phyloP scores from a whole-genome alignment of 306 rosid genomes.

The Dryas alaskensis region DNA sequence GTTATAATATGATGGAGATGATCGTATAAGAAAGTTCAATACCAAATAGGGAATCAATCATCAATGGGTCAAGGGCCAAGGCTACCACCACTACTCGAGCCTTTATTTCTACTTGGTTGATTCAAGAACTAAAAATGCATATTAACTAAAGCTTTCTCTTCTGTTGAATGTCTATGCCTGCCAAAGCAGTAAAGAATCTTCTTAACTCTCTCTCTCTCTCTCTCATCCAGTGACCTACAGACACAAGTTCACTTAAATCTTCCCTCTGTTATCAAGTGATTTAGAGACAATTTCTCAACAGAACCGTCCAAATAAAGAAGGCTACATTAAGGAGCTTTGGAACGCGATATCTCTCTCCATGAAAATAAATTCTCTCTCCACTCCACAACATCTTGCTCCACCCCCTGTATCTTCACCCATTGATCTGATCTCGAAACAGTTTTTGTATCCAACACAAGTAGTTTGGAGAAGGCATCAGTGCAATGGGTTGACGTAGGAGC shows the following conservation, averaged over 20 bases:
- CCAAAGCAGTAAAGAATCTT: neutral
- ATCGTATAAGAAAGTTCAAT: neutral
- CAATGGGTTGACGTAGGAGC: too few species aligned
- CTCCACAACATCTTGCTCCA: neutral
- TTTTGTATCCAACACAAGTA: neutral
- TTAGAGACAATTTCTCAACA: neutral
- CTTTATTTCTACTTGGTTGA: neutral
- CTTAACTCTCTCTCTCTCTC: neutral
- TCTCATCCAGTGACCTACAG: neutral
- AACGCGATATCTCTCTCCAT: neutral
- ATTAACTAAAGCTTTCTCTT: neutral
- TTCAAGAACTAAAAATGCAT: neutral
- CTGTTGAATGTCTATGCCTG: neutral
- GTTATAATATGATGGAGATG: neutral
- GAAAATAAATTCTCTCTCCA: neutral
- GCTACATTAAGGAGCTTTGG: neutral
- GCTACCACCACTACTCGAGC: neutral
- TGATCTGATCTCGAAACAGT: neutral
- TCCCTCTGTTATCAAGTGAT: neutral
- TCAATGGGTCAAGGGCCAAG: neutral
- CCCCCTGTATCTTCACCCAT: neutral
- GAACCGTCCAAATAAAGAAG: neutral
- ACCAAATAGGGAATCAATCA: neutral
- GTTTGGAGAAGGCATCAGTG: neutral
- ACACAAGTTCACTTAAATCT: neutral